Evolutionary conservation across 2,329 filamentous ascomycete genomes (phyloP).

Genomic region (Coniochaeta hoffmannii): DNA sequence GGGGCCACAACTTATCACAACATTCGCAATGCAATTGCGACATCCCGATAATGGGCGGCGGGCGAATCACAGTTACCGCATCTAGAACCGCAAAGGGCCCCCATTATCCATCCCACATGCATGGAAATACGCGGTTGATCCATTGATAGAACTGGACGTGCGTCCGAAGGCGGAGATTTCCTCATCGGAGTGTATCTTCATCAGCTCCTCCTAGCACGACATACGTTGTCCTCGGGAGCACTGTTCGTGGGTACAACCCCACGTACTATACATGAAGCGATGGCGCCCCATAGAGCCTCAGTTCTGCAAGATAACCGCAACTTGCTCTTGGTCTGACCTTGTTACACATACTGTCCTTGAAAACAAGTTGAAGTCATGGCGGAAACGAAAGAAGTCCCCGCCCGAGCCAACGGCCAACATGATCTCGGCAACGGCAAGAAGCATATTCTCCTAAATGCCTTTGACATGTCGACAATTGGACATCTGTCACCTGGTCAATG

Average conservation of each 20-base stretch:
- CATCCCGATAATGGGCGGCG: not conserved
- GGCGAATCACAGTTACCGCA: not conserved
- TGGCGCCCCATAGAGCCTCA: no score
- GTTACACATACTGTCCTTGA: not conserved
- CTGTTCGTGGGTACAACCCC: no score
- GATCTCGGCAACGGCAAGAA: constrained; percentile 29
- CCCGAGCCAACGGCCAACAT: not conserved
- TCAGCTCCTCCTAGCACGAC: no score
- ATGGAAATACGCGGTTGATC: not conserved
- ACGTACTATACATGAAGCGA: no score
- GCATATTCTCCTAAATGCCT: constrained; percentile 55
- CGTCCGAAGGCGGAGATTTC: not conserved
- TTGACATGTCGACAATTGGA: constrained; percentile 59
- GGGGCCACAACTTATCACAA: not conserved
- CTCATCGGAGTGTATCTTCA: no score
- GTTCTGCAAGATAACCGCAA: not conserved
- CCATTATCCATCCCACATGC: not conserved
- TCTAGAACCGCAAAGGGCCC: not conserved
- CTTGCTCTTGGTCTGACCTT: not conserved
- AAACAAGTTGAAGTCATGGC: not conserved
- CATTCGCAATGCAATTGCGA: constrained; percentile 4
- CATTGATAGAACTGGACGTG: no score
- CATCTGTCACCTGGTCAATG: constrained; percentile 60
- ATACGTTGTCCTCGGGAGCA: no score
- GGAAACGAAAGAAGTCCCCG: not conserved